Evolutionary conservation across 2,329 filamentous ascomycete species (phyloP).

Genomic region (Escovopsis weberi): DNA sequence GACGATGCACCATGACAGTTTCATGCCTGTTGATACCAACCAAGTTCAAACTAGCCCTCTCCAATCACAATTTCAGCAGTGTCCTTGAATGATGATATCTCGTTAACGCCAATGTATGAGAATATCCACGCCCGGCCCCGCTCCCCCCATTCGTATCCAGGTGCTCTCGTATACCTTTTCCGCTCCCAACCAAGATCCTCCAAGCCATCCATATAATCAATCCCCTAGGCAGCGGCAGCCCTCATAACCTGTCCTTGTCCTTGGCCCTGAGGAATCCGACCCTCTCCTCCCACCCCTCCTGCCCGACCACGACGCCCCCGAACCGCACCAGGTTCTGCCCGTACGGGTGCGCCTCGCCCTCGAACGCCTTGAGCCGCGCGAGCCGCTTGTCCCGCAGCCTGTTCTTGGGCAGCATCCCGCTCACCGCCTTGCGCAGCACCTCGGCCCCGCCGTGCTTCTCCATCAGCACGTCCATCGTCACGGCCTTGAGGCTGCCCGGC

Average conservation of each 20-base stretch:
- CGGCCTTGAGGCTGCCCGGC: constrained; percentile 70
- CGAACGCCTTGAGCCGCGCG: constrained; percentile 85
- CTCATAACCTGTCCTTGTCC: constrained; percentile 36
- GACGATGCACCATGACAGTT: not conserved
- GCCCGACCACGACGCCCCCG: constrained; percentile 41
- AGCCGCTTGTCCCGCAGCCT: constrained; percentile 74
- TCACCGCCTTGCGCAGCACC: constrained; percentile 79
- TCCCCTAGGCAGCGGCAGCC: not conserved
- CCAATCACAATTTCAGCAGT: too few species aligned
- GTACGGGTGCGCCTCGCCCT: constrained; percentile 85
- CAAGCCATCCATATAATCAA: too few species aligned
- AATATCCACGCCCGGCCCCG: too few species aligned
- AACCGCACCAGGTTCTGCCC: constrained; percentile 73
- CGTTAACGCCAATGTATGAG: too few species aligned
- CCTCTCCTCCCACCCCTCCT: constrained; percentile 37
- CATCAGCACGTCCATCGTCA: constrained; percentile 93
- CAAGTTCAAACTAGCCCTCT: too few species aligned
- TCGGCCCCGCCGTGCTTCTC: constrained; percentile 87
- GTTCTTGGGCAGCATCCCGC: constrained; percentile 98
- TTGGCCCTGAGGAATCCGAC: constrained; percentile 35
- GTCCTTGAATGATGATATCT: too few species aligned
- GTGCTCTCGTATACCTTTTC: too few species aligned
- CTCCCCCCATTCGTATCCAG: too few species aligned
- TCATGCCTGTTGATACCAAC: not conserved
- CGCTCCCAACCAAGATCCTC: too few species aligned